A percentile compares a stretch with the other conserved stretches of the same genome.
Conservation (phyloP, 2,329 filamentous ascomycete species). For the Colletotrichum theobromicola region DNA sequence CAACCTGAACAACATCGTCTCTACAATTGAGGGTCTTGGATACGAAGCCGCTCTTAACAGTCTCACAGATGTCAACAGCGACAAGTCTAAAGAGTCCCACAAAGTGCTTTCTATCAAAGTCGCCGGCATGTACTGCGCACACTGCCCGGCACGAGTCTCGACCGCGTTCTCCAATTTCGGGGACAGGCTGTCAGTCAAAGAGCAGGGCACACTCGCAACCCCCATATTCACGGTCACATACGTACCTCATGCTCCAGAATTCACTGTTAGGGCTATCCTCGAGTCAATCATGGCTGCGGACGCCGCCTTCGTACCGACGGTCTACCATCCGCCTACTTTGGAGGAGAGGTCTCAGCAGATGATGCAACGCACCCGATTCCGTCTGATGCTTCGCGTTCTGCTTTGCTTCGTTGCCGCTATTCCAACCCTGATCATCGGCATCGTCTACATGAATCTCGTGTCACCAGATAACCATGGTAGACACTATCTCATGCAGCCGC, state of each 20-base stretch:
- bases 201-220: conserved; percentile 59
- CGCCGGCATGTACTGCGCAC: conserved; percentile 76
- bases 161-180: conserved; percentile 56
- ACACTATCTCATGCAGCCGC: conserved; percentile 71
- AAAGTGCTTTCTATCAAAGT: conserved; percentile 69
- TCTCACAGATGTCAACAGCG: conserved; percentile 35
- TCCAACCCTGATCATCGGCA: conserved; percentile 85
- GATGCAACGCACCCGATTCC: conserved; percentile 71
- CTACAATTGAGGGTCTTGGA: conserved; percentile 58
- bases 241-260: conserved; percentile 65
- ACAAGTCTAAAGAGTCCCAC: conserved; percentile 30
- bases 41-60: conserved; percentile 61
- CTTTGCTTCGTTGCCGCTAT: conserved; percentile 74
- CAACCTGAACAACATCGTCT: conserved; percentile 10
- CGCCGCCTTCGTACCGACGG: conserved; percentile 66
- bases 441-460: conserved; percentile 89
- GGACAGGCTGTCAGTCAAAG: conserved; percentile 59
- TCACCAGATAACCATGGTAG: conserved; percentile 61
- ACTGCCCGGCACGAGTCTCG: conserved; percentile 67
- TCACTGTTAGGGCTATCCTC: conserved; percentile 80
- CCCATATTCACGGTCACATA: conserved; percentile 78
- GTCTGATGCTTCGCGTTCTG: conserved; percentile 71
- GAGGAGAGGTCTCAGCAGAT: conserved; percentile 82
- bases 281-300: conserved; percentile 70
- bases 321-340: conserved; percentile 82